Percentiles rank a stretch among this genome's conserved stretches.
phyloP scores from a whole-genome alignment of 2,329 filamentous ascomycete species.

The Nemania serpens region DNA sequence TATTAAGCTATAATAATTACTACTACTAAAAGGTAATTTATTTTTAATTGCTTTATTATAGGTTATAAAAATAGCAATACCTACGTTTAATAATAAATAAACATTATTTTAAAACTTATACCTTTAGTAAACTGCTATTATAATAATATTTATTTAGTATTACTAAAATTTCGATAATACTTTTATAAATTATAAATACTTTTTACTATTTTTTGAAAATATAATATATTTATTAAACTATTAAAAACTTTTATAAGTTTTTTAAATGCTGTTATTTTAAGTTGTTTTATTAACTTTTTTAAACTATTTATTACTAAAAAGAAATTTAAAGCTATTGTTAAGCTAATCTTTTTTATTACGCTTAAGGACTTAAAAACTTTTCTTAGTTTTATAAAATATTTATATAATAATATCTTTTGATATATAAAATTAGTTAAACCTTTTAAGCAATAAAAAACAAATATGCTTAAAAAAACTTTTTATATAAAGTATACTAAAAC shows the following conservation, averaged over 20 bases:
- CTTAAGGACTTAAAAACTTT: constrained; percentile 8
- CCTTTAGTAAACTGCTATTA: constrained; percentile 3
- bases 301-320: too few relatives aligned
- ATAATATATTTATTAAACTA: constrained; percentile 4
- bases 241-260: constrained; percentile 7
- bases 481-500: too few relatives aligned
- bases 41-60: too few relatives aligned
- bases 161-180: background rate
- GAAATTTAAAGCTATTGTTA: constrained; percentile 2
- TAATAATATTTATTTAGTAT: constrained; percentile 11
- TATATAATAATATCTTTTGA: too few relatives aligned
- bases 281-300: background rate
- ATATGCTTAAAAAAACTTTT: too few relatives aligned
- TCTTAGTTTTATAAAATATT: too few relatives aligned
- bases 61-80: constrained; percentile 12
- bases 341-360: background rate
- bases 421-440: too few relatives aligned
- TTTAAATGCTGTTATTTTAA: constrained; percentile 9
- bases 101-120: background rate
- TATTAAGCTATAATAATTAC: constrained; percentile 4
- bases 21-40: background rate
- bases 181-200: too few relatives aligned
- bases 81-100: constrained; percentile 8
- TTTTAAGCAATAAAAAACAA: too few relatives aligned
- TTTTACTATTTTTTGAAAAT: background rate